Evolutionary conservation across 1,284 basidiomycete genomes (phyloP), one percentile per base, ranked within the genome.

Genomic region (Phylloporus gajari): DNA sequence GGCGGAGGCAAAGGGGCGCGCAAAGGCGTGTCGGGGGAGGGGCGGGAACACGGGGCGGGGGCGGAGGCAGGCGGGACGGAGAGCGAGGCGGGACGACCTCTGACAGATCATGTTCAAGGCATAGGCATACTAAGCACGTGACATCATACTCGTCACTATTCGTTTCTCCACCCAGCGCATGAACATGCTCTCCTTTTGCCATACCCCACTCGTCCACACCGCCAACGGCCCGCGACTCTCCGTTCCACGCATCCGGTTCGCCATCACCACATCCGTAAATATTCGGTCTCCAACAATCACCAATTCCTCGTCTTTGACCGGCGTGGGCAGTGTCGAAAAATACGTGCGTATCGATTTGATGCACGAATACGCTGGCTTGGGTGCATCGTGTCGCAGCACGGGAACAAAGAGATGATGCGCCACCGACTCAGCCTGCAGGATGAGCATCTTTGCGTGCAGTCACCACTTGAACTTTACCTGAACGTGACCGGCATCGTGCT

Each of bases 261-360:
- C 94, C 79, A 98, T 87, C 61, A 98, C 89, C 27, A 97, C 86
- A 82, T 99, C 97, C 0, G 97, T 99, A 78, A 97, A 94, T 58
- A 97, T 85, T 17, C 97, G 88, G 84, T 99, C 97, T 2, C 97
- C 97, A 17, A 99, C 90, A 27, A 98, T 84, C 71, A 98, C 84
- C 46, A 98, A 86, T 72, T 90, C 89, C 62, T 89, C 85, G 75
- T 91, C 89, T 23, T 80, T 79, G 65, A 93, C 80, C 1, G 91
- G 90, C 7, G 64, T 56, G 3, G 40, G 62, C 8, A 86, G 81
- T 1, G 86, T 85, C 42, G 80, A 78, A 75, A 86, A 86, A 83
- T 93, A 92, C 13, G 84, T 79, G 27, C 89, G 83, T 62, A 94
- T 88, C 38, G 87, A 85, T 19, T 77, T n/a, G 6, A 90, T 89